Percentiles rank a stretch among this genome's conserved stretches.
Conservation (phyloP, 2,329 filamentous ascomycete genomes). For the Pseudopithomyces chartarum region DNA sequence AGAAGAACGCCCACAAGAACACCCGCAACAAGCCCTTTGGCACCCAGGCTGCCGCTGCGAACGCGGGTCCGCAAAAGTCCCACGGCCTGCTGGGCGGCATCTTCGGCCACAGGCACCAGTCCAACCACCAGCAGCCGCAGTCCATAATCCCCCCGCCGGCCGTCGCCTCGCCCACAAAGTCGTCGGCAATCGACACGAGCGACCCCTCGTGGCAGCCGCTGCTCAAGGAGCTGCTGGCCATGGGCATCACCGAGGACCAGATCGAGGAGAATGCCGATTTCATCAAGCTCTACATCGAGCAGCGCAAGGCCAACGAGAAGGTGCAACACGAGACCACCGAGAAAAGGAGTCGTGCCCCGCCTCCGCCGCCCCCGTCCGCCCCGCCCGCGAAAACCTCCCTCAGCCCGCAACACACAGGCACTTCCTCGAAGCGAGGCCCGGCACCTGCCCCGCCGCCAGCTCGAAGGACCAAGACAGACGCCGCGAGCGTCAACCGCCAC, state of each 20-base stretch:
- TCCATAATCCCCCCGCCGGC: slow-evolving; percentile 58
- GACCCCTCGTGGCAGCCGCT: slow-evolving; percentile 67
- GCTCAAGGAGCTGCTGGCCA: slow-evolving; percentile 63
- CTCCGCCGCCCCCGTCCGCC: slow-evolving; percentile 63
- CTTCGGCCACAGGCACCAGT: slow-evolving; percentile 55
- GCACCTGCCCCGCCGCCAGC: slow-evolving; percentile 64
- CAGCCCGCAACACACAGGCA: slow-evolving; percentile 66
- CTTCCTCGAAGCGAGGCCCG: slow-evolving; percentile 62
- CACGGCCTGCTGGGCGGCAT: slow-evolving; percentile 59
- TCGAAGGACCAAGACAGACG: slow-evolving; percentile 50
- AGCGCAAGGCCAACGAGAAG: slow-evolving; percentile 61
- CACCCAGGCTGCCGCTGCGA: slow-evolving; percentile 38
- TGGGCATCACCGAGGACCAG: slow-evolving; percentile 72
- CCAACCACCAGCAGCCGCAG: slow-evolving; percentile 48
- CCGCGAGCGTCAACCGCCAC: slow-evolving; percentile 42
- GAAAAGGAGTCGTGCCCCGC: slow-evolving; percentile 61
- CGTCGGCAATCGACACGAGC: slow-evolving; percentile 61
- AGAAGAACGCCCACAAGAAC: slow-evolving; percentile 92
- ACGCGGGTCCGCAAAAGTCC: slow-evolving; percentile 37
- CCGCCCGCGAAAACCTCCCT: slow-evolving; percentile 51
- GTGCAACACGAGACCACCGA: slow-evolving; percentile 53
- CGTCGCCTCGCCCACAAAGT: slow-evolving; percentile 45
- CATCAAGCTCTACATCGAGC: slow-evolving; percentile 69
- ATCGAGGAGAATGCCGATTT: slow-evolving; percentile 71
- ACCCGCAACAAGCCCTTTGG: slow-evolving; percentile 79